Base-by-base conservation (phyloP, 148 eudicot genomes). In the Euryodendron excelsum region DNA sequence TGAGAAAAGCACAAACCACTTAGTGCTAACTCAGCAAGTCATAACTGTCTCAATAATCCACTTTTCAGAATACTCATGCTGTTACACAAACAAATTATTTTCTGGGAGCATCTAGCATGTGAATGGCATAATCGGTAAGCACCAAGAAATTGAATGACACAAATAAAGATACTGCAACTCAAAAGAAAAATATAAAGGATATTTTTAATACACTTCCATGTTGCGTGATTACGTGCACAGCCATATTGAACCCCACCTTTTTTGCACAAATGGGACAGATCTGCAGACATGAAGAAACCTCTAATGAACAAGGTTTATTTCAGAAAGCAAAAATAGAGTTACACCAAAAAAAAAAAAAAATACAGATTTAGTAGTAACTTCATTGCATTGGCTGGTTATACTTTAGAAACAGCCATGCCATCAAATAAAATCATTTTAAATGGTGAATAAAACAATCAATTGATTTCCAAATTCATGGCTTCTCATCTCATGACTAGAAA, bases 251-350 rank as follows among this genome's bases (percentile, higher is more conserved):
- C 75, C 88, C 87, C 34, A 87, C 85, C 70, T 64, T 78, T 65
- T 79, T 75, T 12, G 63, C 80, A 60, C 94, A 90, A 80, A 88
- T 63, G 5, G 94, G 94, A 77, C 94, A 90, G 39, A 84, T 83
- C 94, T 90, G 89, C 72, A 77, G 64, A 59, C 58, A 77, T 66
- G 68, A 23, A 15, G 27, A 68, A 83, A 15, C 27, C 63, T 39
- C 23, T 10, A 9, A 60, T 52, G 56, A 31, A 31, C 56, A 59
- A 31, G 18, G 61, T 34, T 21, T 44, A 60, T 36, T 45, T 23
- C 39, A 63, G 12, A 63, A 36, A 34, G 34, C 59, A 20, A 27
- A 44, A 53, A 23, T 15, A 58, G 48, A 50, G 47, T 6, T 1
- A 11, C 7, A 30, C 5, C 14, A 37, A 14, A 36, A 53, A 33